phyloP scores from a whole-genome alignment of 2,329 filamentous ascomycete species.

The Colletotrichum scovillei region DNA sequence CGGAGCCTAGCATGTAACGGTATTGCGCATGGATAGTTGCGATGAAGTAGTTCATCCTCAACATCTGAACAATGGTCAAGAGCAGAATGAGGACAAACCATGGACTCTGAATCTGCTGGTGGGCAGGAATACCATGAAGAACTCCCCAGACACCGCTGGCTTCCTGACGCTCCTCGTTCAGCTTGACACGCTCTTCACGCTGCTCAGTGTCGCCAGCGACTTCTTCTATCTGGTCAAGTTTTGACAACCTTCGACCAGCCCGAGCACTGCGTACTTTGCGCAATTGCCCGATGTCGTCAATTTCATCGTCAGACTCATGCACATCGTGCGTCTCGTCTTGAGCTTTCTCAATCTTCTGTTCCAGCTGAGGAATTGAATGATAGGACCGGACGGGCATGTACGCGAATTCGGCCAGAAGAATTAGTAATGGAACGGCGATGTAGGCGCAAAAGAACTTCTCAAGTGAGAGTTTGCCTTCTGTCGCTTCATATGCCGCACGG shows the following conservation, averaged over 20 bases:
- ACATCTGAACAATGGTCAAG: slow-evolving; percentile 70
- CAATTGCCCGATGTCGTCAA: slow-evolving; percentile 58
- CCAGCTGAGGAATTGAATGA: slow-evolving; percentile 51
- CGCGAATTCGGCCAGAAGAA: slow-evolving; percentile 50
- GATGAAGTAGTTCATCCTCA: slow-evolving; percentile 77
- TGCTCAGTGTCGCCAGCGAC: slow-evolving; percentile 68
- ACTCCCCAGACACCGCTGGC: slow-evolving; percentile 77
- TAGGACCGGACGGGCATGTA: slow-evolving; percentile 55
- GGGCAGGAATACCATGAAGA: slow-evolving; percentile 73
- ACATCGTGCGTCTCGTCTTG: slow-evolving; percentile 52
- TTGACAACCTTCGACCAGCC: slow-evolving; percentile 63
- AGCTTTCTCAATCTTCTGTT: slow-evolving; percentile 51
- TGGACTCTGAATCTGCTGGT: slow-evolving; percentile 72
- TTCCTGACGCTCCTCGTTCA: slow-evolving; percentile 68
- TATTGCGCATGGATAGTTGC: slow-evolving; percentile 79
- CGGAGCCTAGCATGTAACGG: slow-evolving; percentile 70
- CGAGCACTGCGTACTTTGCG: slow-evolving; percentile 54
- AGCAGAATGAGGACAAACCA: slow-evolving; percentile 80
- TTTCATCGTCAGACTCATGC: slow-evolving; percentile 66
- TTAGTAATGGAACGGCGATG: slow-evolving; percentile 47
- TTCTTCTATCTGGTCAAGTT: slow-evolving; percentile 71
- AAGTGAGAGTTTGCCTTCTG: slow-evolving; percentile 49
- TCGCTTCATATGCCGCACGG: slow-evolving; percentile 74
- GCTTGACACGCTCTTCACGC: slow-evolving; percentile 64
- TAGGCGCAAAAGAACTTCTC: slow-evolving; percentile 55